A percentile compares a stretch with the other conserved stretches of the same genome.
Evolutionary conservation across 352 stramenopile genomes (phyloP).

Genomic region (Achlya hypogyna): DNA sequence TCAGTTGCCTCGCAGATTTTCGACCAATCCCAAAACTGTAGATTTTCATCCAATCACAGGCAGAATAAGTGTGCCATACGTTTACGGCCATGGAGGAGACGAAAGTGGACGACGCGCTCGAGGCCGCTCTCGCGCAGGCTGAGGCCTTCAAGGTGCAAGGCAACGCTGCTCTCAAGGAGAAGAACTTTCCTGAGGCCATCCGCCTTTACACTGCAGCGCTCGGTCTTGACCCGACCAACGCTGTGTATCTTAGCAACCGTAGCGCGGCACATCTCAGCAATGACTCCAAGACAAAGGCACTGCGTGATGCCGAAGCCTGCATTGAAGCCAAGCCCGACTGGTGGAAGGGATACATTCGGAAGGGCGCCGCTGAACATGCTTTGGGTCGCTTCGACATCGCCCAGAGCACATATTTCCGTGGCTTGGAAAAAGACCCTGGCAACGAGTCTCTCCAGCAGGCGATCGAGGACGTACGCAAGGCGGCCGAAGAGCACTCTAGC

Average conservation of each 20-base stretch:
- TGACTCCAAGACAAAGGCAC: conserved; percentile 67
- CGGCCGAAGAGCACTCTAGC: conserved; percentile 57
- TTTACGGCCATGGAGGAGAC: background rate
- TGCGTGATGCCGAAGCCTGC: conserved; percentile 68
- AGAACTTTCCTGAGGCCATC: conserved; percentile 53
- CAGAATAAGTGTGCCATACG: background rate
- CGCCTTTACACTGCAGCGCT: conserved; percentile 80
- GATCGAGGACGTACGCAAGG: conserved; percentile 56
- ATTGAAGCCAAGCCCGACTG: conserved; percentile 69
- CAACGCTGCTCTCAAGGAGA: conserved; percentile 56
- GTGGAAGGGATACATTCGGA: conserved; percentile 83
- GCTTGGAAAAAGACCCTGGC: conserved; percentile 54
- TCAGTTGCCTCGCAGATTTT: background rate
- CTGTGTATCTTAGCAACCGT: conserved; percentile 81
- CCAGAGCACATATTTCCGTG: conserved; percentile 56
- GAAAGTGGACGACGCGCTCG: conserved; percentile 22
- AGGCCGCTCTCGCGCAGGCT: conserved; percentile 55
- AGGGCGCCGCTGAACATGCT: conserved; percentile 69
- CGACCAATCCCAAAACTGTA: background rate
- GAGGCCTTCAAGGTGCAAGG: conserved; percentile 79
- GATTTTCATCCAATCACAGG: background rate
- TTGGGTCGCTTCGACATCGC: conserved; percentile 65
- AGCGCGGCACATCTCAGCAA: conserved; percentile 71
- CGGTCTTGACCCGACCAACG: conserved; percentile 74
- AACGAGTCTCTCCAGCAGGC: conserved; percentile 54